Base-by-base conservation (phyloP, 768 basidiomycete genomes). In the Cyathus striatus region DNA sequence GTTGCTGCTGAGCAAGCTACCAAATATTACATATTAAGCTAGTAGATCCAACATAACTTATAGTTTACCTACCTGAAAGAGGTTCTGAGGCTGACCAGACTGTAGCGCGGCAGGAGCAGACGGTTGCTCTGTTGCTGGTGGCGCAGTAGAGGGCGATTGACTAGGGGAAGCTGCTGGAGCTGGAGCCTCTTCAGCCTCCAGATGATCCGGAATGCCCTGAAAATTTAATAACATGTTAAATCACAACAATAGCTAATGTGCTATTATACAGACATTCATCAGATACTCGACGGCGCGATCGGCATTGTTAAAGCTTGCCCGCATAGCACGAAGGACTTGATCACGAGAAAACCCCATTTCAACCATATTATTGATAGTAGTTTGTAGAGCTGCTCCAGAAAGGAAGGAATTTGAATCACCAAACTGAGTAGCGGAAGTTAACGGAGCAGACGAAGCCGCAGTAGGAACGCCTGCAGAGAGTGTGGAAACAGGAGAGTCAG, bases 241-340 rank as follows among this genome's bases (percentile, higher is more conserved):
- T n/a, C n/a, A n/a, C n/a, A n/a, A n/a, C n/a, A n/a, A n/a, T n/a
- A n/a, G n/a, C n/a, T n/a, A n/a, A n/a, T n/a, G n/a, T n/a, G n/a
- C n/a, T n/a, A n/a, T n/a, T n/a, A n/a, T n/a, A n/a, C 85, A 51
- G 53, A 94, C 95, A 47, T 59, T 95, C 79, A 98, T 85, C 43
- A 99, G 69, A 63, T 99, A 99, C 62, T 99, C 96, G n/a, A 92
- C 95, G 5, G 96, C 96, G 23, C 96, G 79, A 54, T 98, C 93
- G 6, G 96, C 89, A 65, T 99, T 98, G 65, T 99, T 99, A 69
- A 78, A 99, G 58, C 90, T 93, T 21, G 94, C 96, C 46, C 91
- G 75, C 60, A 99, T 60, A 3, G 94, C 93, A 13, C 83, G 78
- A 55, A 82, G 63, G 32, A 97, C 90, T 55, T 90, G 79, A 3